Evolutionary conservation across 306 rosid species (phyloP).

Genomic region (Quercus aquifolioides): DNA sequence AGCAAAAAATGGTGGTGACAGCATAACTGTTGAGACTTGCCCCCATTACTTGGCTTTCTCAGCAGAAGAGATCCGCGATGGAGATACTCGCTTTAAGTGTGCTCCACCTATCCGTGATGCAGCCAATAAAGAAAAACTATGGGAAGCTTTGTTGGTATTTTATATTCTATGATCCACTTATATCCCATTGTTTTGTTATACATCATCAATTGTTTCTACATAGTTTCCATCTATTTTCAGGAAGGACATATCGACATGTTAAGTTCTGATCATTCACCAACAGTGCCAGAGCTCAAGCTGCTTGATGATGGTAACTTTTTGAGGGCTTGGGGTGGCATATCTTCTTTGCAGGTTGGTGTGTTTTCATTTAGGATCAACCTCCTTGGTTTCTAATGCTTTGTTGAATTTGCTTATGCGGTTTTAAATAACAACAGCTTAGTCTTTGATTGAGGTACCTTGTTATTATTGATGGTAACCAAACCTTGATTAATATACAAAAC

Average conservation of each 20-base stretch:
- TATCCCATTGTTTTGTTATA: constrained; percentile 1
- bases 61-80: constrained; percentile 68
- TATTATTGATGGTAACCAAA: not conserved
- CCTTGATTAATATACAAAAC: not conserved
- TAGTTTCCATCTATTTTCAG: constrained; percentile 37
- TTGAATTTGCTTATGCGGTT: constrained; percentile 6
- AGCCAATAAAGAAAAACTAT: constrained; percentile 67
- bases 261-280: constrained; percentile 91
- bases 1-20: constrained; percentile 75
- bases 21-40: constrained; percentile 85
- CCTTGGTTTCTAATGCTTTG: not conserved
- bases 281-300: constrained; percentile 83
- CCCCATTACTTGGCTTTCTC: constrained; percentile 89
- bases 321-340: constrained; percentile 97
- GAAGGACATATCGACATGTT: constrained; percentile 80
- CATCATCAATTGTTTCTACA: not conserved
- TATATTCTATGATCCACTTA: not conserved
- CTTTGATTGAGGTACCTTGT: not conserved
- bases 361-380: constrained; percentile 6
- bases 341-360: constrained; percentile 72
- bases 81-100: constrained; percentile 91
- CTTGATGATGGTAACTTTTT: constrained; percentile 77
- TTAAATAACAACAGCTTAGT: not conserved
- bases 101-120: constrained; percentile 89
- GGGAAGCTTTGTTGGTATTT: constrained; percentile 78